Conservation (phyloP, 495 filamentous ascomycete genomes). For the Aspergillus saccharolyticus region DNA sequence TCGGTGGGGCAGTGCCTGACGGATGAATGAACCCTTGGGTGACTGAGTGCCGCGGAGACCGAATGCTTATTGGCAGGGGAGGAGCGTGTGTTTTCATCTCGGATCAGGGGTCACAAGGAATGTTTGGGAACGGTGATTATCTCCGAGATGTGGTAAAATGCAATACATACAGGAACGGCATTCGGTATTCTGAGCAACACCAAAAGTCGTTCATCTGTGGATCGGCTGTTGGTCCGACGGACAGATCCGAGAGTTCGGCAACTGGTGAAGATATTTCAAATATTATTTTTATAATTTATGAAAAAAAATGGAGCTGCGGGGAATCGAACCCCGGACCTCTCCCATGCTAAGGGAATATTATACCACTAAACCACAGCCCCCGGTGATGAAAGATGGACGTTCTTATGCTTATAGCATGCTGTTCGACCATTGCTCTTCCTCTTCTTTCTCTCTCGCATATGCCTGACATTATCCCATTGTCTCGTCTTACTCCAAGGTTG, state of each 20-base stretch:
- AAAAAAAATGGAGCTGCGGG: slow-evolving; percentile 37
- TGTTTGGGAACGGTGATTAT: not conserved
- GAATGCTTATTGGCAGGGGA: not conserved
- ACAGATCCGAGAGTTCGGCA: not conserved
- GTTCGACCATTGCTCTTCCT: too few species aligned
- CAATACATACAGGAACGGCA: not conserved
- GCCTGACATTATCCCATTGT: too few species aligned
- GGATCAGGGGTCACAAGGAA: not conserved
- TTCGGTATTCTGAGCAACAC: not conserved
- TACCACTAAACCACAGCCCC: slow-evolving; percentile 33
- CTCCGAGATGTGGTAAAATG: not conserved
- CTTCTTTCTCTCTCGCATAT: too few species aligned
- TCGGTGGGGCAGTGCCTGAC: not conserved
- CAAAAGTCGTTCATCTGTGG: not conserved
- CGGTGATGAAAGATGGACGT: not conserved
- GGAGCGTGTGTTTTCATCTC: not conserved
- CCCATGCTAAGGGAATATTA: slow-evolving; percentile 40
- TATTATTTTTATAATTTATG: too few species aligned
- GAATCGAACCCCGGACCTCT: slow-evolving; percentile 52
- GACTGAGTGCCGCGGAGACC: not conserved
- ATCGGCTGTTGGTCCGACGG: not conserved
- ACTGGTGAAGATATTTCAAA: not conserved
- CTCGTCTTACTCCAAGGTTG: too few species aligned
- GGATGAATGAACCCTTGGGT: not conserved
- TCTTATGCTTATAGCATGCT: too few species aligned